Percentiles rank a stretch among this genome's conserved stretches.
These are phyloP conservation scores for Neltuma alba DNA, from an alignment of 306 rosid species.

Conservation along the genomic window DNA sequence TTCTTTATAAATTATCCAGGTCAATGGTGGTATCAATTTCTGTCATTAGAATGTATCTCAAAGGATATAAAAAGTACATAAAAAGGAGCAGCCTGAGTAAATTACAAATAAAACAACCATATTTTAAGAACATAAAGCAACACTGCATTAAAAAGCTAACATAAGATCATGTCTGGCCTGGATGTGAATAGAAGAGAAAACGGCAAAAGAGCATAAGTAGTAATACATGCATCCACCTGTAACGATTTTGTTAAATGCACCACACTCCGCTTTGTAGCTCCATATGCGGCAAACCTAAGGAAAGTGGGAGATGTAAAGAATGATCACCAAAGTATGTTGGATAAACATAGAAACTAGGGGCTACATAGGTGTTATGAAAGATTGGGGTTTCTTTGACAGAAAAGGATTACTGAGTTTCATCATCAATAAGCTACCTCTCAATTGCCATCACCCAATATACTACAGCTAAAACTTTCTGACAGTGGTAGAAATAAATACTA, in stretches of 20 bases:
- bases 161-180: slow-evolving; percentile 11
- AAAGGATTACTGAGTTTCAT: slow-evolving; percentile 30
- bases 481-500: slow-evolving; percentile 13
- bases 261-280: slow-evolving; percentile 97
- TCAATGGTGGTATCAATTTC: slow-evolving; percentile 1
- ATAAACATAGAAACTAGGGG: background rate
- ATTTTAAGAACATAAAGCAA: slow-evolving; percentile 14
- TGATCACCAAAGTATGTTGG: slow-evolving; percentile 5
- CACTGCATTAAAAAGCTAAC: background rate
- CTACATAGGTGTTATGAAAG: background rate
- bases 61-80: background rate
- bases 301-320: slow-evolving; percentile 27
- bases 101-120: slow-evolving; percentile 10
- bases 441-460: slow-evolving; percentile 17
- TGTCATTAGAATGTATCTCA: background rate
- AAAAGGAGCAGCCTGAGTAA: slow-evolving; percentile 5
- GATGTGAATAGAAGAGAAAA: slow-evolving; percentile 1
- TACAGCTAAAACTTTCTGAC: slow-evolving; percentile 17
- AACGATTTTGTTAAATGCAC: slow-evolving; percentile 96
- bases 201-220: slow-evolving; percentile 2
- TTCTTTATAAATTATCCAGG: background rate
- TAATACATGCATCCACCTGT: slow-evolving; percentile 58
- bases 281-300: slow-evolving; percentile 94
- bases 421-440: slow-evolving; percentile 26
- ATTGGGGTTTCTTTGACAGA: background rate